Evolutionary conservation across 805 yeast genomes (phyloP).

Genomic region (Yamadazyma takamatsuzukensis): DNA sequence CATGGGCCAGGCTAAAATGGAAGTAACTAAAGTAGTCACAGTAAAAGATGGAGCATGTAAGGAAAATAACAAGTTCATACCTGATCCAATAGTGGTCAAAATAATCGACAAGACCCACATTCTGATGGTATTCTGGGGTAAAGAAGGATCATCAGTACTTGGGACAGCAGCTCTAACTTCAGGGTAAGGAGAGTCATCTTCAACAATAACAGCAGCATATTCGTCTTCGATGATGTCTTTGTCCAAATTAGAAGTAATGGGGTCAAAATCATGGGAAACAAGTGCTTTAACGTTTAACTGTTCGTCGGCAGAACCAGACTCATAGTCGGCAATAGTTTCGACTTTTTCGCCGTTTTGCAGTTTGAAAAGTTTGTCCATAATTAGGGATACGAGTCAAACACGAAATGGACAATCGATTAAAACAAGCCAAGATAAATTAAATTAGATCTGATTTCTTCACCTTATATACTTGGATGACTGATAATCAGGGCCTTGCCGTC

Average conservation of each 20-base stretch:
- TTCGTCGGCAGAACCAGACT: conserved; percentile 2
- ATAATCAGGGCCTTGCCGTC: too few relatives aligned
- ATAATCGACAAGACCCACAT: conserved; percentile 50
- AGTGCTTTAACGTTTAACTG: conserved; percentile 12
- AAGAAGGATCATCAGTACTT: conserved; percentile 46
- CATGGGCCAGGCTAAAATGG: conserved; percentile 57
- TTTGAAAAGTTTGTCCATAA: too few relatives aligned
- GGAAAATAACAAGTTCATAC: conserved; percentile 56
- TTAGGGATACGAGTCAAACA: too few relatives aligned
- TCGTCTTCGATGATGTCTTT: conserved; percentile 26
- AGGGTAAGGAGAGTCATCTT: conserved; percentile 51
- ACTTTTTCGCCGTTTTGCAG: background rate
- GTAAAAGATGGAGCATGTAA: conserved; percentile 53
- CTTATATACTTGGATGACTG: too few relatives aligned
- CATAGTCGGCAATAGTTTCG: conserved; percentile 3
- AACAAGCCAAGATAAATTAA: too few relatives aligned
- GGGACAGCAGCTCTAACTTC: conserved; percentile 65
- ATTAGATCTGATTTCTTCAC: too few relatives aligned
- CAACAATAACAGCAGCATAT: conserved; percentile 38
- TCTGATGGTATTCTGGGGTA: conserved; percentile 51
- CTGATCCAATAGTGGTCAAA: conserved; percentile 54
- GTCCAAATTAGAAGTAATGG: conserved; percentile 23
- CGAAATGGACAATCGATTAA: too few relatives aligned
- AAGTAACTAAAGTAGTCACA: conserved; percentile 50
- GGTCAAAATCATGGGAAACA: conserved; percentile 31